Evolutionary conservation across 257 asterid species (phyloP), one percentile per base, ranked within the genome.

Genomic region (Sherardia arvensis): DNA sequence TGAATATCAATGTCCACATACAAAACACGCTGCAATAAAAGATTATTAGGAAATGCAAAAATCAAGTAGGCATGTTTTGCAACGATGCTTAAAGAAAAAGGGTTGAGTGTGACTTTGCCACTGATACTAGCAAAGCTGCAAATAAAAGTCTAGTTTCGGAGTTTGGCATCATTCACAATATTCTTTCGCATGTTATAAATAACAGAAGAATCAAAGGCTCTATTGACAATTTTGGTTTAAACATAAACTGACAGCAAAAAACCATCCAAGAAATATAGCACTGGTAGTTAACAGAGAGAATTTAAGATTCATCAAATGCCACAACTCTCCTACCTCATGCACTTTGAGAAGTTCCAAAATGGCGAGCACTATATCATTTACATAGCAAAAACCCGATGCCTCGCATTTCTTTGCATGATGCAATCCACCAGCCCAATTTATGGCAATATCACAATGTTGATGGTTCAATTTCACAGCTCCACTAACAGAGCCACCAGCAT

Each of bases 361-460:
- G 28, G 75, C 79, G 29, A 79, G 73, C 64, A 79, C 84, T 18
- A 79, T 79, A 47, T 79, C 84, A 63, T 79, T 79, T 38, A 79
- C 81, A 59, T 79, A 79, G 70, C 79, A 76, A 64, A 79, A 76
- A 38, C 80, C 81, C 5, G 76, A 76, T 9, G 80, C 84, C 77
- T 71, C 81, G 9, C 81, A 56, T 61, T 73, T 76, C 62, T 79
- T 79, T 4, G 84, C 84, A 62, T 79, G 81, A 30, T 79, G 84
- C 61, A 76, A 73, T 11, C 84, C 81, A 64, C 81, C 84, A 30
- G 84, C 78, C 84, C 84, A 76, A 68, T 70, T 70, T 54, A 70
- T 47, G 47, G 69, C 69, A 56, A 70, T 70, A 64, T 70, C 69
- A 45, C 74, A 70, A 57, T 64, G 74, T 27, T 65, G 66, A 21